Conservation (phyloP, 768 basidiomycete genomes). For the Pisolithus sp. region DNA sequence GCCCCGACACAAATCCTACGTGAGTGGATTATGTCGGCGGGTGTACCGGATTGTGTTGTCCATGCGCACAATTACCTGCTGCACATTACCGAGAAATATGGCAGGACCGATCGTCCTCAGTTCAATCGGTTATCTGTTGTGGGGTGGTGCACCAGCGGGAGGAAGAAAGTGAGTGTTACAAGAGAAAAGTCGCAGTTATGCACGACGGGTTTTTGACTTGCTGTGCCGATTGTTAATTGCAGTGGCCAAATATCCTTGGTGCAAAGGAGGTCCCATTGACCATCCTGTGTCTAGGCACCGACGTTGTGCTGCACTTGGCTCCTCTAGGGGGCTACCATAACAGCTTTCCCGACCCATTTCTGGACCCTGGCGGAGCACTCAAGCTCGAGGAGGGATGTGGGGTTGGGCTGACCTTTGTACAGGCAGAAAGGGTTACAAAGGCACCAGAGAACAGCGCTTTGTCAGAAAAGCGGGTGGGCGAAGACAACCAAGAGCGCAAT, state of each 20-base stretch:
- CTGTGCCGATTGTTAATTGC: background rate
- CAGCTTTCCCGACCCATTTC: background rate
- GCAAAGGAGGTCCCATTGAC: constrained; percentile 17
- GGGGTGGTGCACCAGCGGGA: constrained; percentile 40
- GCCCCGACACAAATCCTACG: constrained; percentile 8
- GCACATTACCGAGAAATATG: constrained; percentile 29
- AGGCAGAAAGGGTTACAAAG: too few relatives aligned
- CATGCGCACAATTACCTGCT: constrained; percentile 23
- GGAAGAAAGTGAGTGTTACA: constrained; percentile 25
- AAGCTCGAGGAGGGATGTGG: too few relatives aligned
- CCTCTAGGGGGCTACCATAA: constrained; percentile 21
- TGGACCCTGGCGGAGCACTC: too few relatives aligned
- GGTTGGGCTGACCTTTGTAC: too few relatives aligned
- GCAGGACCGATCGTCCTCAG: constrained; percentile 24
- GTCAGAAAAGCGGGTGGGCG: too few relatives aligned
- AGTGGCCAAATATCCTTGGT: constrained; percentile 19
- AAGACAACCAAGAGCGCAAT: too few relatives aligned
- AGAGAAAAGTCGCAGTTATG: background rate
- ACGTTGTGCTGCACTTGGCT: constrained; percentile 16
- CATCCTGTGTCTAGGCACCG: constrained; percentile 22
- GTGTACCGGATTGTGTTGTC: constrained; percentile 18
- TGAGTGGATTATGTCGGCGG: constrained; percentile 16
- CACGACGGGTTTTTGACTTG: background rate
- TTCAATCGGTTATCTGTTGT: constrained; percentile 32
- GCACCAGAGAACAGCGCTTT: too few relatives aligned